Evolutionary conservation across 108 stramenopile genomes (phyloP).

Genomic region (Cylindrotheca fusiformis): DNA sequence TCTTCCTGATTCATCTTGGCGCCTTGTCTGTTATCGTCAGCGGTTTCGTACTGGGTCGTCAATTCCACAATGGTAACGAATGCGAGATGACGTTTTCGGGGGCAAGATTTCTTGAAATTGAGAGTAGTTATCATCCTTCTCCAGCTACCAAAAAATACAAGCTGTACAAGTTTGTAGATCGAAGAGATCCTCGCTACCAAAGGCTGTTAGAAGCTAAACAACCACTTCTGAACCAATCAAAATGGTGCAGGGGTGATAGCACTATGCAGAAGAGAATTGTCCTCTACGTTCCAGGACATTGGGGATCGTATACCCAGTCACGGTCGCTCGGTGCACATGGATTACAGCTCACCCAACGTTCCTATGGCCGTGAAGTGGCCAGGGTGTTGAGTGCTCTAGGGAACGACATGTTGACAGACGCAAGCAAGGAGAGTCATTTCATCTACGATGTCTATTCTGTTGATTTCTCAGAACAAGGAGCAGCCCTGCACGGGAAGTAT

Average conservation of each 20-base stretch:
- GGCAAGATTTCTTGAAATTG: slow-evolving; percentile 21
- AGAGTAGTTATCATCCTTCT: slow-evolving; percentile 10
- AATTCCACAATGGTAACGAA: slow-evolving; percentile 58
- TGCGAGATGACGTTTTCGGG: slow-evolving; percentile 76
- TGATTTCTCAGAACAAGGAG: slow-evolving; percentile 74
- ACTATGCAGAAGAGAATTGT: slow-evolving; percentile 38
- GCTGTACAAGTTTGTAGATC: slow-evolving; percentile 73
- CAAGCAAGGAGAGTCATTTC: slow-evolving; percentile 33
- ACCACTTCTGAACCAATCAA: not conserved
- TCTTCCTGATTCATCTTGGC: too few species aligned
- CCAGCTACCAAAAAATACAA: slow-evolving; percentile 31
- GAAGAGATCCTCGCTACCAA: slow-evolving; percentile 57
- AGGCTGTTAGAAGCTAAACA: slow-evolving; percentile 13
- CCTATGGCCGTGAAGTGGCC: not conserved
- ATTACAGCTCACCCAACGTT: slow-evolving; percentile 50
- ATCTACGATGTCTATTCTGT: slow-evolving; percentile 73
- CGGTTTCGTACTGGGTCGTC: too few species aligned
- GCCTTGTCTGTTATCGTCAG: too few species aligned
- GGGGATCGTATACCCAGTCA: slow-evolving; percentile 69
- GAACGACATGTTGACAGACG: slow-evolving; percentile 8
- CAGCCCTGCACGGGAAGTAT: slow-evolving; percentile 62
- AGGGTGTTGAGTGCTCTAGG: not conserved
- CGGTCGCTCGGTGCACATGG: slow-evolving; percentile 83
- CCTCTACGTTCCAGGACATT: slow-evolving; percentile 80
- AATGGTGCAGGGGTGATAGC: slow-evolving; percentile 1